phyloP scores from a whole-genome alignment of 1,284 basidiomycete genomes.

The Erythrobasidium hasegawianum region DNA sequence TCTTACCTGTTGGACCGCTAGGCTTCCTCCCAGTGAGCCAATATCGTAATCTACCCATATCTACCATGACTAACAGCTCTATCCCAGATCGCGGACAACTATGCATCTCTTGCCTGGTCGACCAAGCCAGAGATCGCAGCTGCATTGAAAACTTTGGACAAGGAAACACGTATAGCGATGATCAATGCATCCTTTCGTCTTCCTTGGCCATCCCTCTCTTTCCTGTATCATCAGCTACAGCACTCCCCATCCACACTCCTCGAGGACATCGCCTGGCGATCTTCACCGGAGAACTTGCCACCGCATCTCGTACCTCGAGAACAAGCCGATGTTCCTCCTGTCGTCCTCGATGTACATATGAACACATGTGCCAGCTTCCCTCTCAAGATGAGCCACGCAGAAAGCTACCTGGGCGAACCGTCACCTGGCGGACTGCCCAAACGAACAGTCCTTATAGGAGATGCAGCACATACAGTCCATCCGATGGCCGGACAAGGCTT shows the following conservation, averaged over 20 bases:
- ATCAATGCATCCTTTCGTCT: conserved; percentile 90
- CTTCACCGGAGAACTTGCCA: conserved; percentile 10
- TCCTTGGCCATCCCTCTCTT: conserved; percentile 46
- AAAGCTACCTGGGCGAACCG: conserved; percentile 73
- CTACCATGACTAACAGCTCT: background rate
- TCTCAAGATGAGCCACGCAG: conserved; percentile 79
- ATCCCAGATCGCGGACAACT: conserved; percentile 59
- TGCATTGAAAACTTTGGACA: conserved; percentile 66
- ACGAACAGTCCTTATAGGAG: conserved; percentile 85
- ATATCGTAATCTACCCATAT: background rate
- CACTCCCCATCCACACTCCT: conserved; percentile 6
- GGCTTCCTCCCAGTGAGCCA: conserved; percentile 71
- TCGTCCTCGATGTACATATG: conserved; percentile 66
- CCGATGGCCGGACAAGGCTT: conserved; percentile 97
- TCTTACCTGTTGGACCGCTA: conserved; percentile 91
- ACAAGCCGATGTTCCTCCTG: conserved; percentile 71
- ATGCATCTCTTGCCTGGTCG: conserved; percentile 92
- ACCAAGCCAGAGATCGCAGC: conserved; percentile 73
- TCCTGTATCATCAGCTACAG: conserved; percentile 30
- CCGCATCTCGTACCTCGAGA: conserved; percentile 48
- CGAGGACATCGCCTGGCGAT: conserved; percentile 35
- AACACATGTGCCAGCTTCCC: conserved; percentile 88
- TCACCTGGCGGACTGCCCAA: conserved; percentile 52
- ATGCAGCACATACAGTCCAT: conserved; percentile 92
- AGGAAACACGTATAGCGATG: conserved; percentile 65